Evolutionary conservation across 306 rosid species (phyloP), one percentile per base, ranked within the genome.

Genomic region (Cicer arietinum): DNA sequence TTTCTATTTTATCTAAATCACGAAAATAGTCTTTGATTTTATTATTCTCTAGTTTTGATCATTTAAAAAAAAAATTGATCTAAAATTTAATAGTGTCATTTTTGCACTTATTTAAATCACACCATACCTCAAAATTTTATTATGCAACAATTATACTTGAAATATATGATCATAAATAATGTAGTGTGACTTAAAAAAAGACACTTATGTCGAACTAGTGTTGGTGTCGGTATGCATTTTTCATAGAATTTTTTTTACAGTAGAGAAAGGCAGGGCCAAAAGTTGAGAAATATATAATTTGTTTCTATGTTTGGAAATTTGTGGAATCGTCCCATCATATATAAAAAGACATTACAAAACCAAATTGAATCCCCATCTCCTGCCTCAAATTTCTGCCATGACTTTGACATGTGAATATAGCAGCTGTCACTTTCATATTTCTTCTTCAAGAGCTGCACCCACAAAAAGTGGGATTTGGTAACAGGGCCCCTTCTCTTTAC

Each of bases 391-490:
- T 44, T 9, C 48, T 53, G 59, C 78, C 73, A 47, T 81, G 90
- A 88, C 72, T 73, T 86, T 83, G 91, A 94, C 91, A 72, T 83
- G 82, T 91, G 93, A 88, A 84, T 83, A 78, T 37, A 56, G 80
- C 88, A 71, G 13, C 13, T 59, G 93, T 94, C 92, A 20, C 76
- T 80, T 66, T 91, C 97, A 60, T 7, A 8, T 90, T 94, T 74
- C 97, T 86, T 54, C 52, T 69, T 94, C 86, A 80, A 84, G 88
- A 78, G 82, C 85, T 87, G 89, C 96, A 94, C 89, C 90, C 98
- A 90, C 89, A 88, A 94, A 89, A 83, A 81, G 80, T 17, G 84
- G 90, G 80, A 69, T 77, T 63, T 10, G n/a, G 46, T 71, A 7
- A 43, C 92, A 94, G 90, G 83, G n/a, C 90, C 92, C 82, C 75